Evolutionary conservation across 1,284 basidiomycete species (phyloP), one percentile per base, ranked within the genome.

Genomic region (Microbotryum scabiosae): DNA sequence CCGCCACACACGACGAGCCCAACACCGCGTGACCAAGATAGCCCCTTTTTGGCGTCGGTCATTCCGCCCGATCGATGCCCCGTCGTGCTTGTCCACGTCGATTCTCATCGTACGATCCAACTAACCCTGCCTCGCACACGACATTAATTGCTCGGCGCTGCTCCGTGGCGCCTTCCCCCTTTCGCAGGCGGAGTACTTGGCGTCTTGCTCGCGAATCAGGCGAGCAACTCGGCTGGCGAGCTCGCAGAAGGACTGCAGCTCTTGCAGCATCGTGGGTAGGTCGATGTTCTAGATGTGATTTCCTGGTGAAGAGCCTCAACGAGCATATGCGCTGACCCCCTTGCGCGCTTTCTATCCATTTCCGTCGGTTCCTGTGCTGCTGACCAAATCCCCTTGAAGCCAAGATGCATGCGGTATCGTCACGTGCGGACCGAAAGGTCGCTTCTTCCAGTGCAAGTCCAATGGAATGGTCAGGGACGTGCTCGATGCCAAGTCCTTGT

Each of bases 381-480:
- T 46, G 23, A 45, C n/a, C 47, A 61, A 59, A 56, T 1, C 9
- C 36, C 20, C 41, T 67, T 58, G 60, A 73, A 94, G 94, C 41
- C 94, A 99, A 75, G 94, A 99, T 81, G 96, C 96, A 1, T 97
- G 93, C 67, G 96, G 96, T 58, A 88, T 98, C 72, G 88, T 99
- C 62, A 98, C 96, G 52, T 96, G 96, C 75, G 96, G 93, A 4
- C 83, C 85, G 20, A 91, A 91, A 73, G 96, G 96, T 51, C 85
- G 93, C 51, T 90, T 99, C 76, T 94, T 88, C 76, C 96, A 99
- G 76, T 92, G 89, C 81, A 99, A 99, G 78, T 90, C 92, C n/a
- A 99, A 98, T 75, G 96, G 96, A 49, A 98, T 99, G 96, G 94
- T 99, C 71, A 84, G 94, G 61, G 96, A 99, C 75, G 88, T 99